phyloP scores from a whole-genome alignment of 1,139 yeast genomes.

The Magnusiomyces fungicola region DNA sequence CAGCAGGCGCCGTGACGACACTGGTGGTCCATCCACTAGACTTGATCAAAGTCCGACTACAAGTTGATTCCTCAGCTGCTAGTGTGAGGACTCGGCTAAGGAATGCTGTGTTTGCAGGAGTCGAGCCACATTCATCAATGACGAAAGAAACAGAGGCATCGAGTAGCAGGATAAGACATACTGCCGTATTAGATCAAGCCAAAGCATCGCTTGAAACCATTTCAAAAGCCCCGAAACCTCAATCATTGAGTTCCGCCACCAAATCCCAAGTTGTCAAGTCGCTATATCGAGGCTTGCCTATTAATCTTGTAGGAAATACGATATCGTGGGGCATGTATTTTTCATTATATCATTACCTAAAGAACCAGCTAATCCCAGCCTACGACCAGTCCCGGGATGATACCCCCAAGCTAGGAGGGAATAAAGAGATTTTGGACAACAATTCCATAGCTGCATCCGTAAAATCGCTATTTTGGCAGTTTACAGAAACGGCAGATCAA shows the following conservation, averaged over 20 bases:
- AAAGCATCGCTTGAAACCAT: background rate
- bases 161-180: no score
- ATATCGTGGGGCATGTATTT: slow-evolving; percentile 88
- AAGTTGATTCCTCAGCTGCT: slow-evolving; percentile 30
- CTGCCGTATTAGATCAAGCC: slow-evolving; percentile 1
- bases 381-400: no score
- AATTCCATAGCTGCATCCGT: slow-evolving; percentile 6
- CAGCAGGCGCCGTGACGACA: slow-evolving; percentile 81
- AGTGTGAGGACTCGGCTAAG: background rate
- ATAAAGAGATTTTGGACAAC: no score
- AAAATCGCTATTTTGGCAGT: background rate
- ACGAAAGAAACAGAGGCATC: background rate
- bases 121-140: background rate
- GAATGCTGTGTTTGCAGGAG: background rate
- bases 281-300: slow-evolving; percentile 70
- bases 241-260: background rate
- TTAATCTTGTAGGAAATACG: slow-evolving; percentile 77
- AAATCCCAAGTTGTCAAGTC: background rate
- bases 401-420: no score
- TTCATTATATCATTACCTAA: slow-evolving; percentile 57
- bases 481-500: background rate
- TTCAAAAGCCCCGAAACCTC: background rate
- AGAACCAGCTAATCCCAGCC: slow-evolving; percentile 28
- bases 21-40: slow-evolving; percentile 83
- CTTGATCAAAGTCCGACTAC: slow-evolving; percentile 73